A percentile compares a stretch with the other conserved stretches of the same genome.
Conservation (phyloP, 208 protist species). For the Trypanosoma rangeli region DNA sequence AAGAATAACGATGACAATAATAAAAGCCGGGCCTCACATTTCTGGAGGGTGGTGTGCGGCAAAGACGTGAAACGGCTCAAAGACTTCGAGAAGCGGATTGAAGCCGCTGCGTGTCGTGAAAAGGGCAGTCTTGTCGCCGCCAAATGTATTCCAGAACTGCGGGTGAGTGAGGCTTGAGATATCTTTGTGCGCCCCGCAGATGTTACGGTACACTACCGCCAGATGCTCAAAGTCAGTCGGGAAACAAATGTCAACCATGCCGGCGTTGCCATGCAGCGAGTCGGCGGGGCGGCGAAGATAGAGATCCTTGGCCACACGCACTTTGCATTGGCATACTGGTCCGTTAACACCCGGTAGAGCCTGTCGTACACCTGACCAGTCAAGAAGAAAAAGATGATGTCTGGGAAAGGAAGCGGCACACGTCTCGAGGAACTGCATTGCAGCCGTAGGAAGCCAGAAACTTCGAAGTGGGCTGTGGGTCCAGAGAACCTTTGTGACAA, state of each 20-base stretch:
- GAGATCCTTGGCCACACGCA: constrained; percentile 77
- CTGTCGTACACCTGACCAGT: constrained; percentile 71
- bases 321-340: constrained; percentile 81
- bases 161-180: constrained; percentile 63
- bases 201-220: constrained; percentile 47
- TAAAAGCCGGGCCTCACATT: constrained; percentile 32
- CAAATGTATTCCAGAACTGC: constrained; percentile 82
- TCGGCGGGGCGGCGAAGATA: constrained; percentile 67
- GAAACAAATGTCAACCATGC: constrained; percentile 89
- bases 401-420: constrained; percentile 77
- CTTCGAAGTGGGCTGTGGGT: constrained; percentile 78
- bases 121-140: constrained; percentile 79
- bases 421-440: constrained; percentile 80
- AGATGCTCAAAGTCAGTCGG: constrained; percentile 87
- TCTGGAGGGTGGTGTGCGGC: constrained; percentile 78
- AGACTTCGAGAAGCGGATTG: constrained; percentile 87
- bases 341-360: constrained; percentile 67
- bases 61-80: constrained; percentile 80
- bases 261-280: constrained; percentile 64
- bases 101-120: constrained; percentile 81
- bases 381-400: constrained; percentile 78
- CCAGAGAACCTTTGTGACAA: constrained; percentile 65
- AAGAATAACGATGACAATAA: not conserved
- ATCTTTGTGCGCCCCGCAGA: constrained; percentile 79
- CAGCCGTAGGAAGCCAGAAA: constrained; percentile 71